A percentile compares a stretch with the other conserved stretches of the same genome.
Conservation (phyloP, 495 filamentous ascomycete species). For the Daldinia caldariorum region DNA sequence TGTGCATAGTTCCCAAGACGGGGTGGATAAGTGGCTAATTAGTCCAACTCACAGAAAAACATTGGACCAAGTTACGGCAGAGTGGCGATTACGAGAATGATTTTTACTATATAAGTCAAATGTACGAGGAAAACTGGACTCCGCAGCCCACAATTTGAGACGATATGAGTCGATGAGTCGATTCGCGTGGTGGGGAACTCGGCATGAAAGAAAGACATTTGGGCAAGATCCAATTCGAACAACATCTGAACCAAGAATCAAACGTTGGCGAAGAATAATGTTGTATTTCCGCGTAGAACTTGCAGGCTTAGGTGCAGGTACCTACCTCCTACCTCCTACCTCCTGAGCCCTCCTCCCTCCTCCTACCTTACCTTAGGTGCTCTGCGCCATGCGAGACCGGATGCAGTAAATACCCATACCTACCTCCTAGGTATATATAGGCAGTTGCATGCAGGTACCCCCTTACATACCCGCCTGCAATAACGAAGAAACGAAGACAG, state of each 20-base stretch:
- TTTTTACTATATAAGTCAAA: slow-evolving; percentile 62
- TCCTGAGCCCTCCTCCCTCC: no score
- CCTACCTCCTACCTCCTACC: not conserved
- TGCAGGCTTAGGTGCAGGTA: slow-evolving; percentile 2
- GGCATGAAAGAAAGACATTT: not conserved
- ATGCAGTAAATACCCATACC: slow-evolving; percentile 10
- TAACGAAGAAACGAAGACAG: slow-evolving; percentile 1
- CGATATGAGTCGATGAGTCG: not conserved
- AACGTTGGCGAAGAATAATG: slow-evolving; percentile 11
- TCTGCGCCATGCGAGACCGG: slow-evolving; percentile 20
- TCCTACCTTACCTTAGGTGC: no score
- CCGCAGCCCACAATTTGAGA: slow-evolving; percentile 54
- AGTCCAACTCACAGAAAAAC: slow-evolving; percentile 44
- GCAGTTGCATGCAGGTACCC: slow-evolving; percentile 25
- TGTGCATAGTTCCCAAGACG: not conserved
- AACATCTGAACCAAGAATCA: slow-evolving; percentile 9
- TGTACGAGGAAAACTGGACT: slow-evolving; percentile 62
- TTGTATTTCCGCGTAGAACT: slow-evolving; percentile 19
- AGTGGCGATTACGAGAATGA: slow-evolving; percentile 57
- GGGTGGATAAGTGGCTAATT: slow-evolving; percentile 30
- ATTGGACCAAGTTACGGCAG: slow-evolving; percentile 54
- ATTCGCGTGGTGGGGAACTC: slow-evolving; percentile 9
- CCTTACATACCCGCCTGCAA: not conserved
- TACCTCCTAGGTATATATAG: not conserved
- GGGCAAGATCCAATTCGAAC: slow-evolving; percentile 11